Evolutionary conservation across 306 rosid species (phyloP), one percentile per base, ranked within the genome.

Genomic region (Mimosa pudica): DNA sequence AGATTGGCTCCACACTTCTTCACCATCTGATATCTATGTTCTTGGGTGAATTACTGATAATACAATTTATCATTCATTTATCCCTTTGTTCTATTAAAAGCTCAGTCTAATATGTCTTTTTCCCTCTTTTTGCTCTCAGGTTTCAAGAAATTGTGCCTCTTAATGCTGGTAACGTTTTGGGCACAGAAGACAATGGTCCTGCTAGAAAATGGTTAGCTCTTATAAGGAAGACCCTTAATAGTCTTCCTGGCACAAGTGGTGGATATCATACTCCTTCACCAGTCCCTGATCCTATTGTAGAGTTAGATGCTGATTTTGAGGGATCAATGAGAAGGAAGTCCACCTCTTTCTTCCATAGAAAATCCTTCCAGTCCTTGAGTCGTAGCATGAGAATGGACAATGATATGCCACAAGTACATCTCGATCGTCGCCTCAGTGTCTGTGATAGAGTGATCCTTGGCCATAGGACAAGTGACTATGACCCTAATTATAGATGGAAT

Each of bases 81-180:
- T 72, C 55, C 38, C 74, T 20, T n/a, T 6, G 17, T 44, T 51
- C 58, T 45, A 70, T 38, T 73, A 74, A 78, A 14, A 51, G 64
- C 74, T 75, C 32, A 18, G 47, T 82, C 18, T 75, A 58, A 75
- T 74, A 18, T 74, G 20, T 58, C 51, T 84, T 73, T 44, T 38
- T 38, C 42, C 35, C 20, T 54, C 80, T 30, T 72, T 64, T 63
- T 77, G 69, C 60, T 65, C 71, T 80, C 89, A 96, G 99, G 88
- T 96, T 96, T 87, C 99, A 96, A 85, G 99, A 96, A 89, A 92
- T 96, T 77, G 99, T 96, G 54, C 99, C 99, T 76, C 88, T 96
- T 79, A 96, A 96, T 90, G 99, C 99, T 60, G 99, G 99, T 36
- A 96, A 96, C 77, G 98, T 96, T 79, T 85, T 96, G 86, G 99